A percentile compares a stretch with the other conserved stretches of the same genome.
These are phyloP conservation scores for Collybia sp. DNA, from an alignment of 768 basidiomycete species.

Conservation along the genomic window DNA sequence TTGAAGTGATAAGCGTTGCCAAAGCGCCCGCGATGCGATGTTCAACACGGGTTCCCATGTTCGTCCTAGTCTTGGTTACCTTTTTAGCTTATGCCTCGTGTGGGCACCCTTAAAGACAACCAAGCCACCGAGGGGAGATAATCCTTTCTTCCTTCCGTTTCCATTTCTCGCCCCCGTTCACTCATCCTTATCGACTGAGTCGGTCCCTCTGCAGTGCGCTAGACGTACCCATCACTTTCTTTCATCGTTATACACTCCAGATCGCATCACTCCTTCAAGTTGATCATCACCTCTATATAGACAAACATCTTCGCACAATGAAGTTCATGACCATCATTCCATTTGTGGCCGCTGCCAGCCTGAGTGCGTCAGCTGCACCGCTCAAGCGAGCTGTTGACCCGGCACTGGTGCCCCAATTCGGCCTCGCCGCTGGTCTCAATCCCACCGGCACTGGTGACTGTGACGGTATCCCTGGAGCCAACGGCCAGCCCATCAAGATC, in stretches of 20 bases:
- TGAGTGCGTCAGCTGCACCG: constrained; percentile 35
- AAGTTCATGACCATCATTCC: constrained; percentile 27
- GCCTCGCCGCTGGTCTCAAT: constrained; percentile 49
- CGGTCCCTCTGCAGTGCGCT: constrained; percentile 5
- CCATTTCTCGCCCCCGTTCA: background rate
- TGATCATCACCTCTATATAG: background rate
- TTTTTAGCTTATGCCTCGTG: too few species aligned
- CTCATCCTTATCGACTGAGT: constrained; percentile 14
- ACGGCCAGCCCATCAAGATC: too few species aligned
- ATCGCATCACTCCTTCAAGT: background rate
- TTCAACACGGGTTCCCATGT: too few species aligned
- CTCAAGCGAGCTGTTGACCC: constrained; percentile 34
- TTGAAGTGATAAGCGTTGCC: too few species aligned
- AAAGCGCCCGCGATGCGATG: too few species aligned
- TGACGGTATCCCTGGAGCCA: constrained; percentile 55
- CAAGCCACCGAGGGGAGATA: background rate
- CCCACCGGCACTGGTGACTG: constrained; percentile 60
- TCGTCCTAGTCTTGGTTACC: too few species aligned
- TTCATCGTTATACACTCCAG: background rate
- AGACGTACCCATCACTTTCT: background rate
- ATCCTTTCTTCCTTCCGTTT: background rate
- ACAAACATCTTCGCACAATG: too few species aligned
- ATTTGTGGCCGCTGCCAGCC: constrained; percentile 24
- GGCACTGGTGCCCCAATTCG: constrained; percentile 55
- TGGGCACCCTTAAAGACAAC: too few species aligned